Conservation (phyloP, 805 yeast genomes). For the Wickerhamiella hasegawae region DNA sequence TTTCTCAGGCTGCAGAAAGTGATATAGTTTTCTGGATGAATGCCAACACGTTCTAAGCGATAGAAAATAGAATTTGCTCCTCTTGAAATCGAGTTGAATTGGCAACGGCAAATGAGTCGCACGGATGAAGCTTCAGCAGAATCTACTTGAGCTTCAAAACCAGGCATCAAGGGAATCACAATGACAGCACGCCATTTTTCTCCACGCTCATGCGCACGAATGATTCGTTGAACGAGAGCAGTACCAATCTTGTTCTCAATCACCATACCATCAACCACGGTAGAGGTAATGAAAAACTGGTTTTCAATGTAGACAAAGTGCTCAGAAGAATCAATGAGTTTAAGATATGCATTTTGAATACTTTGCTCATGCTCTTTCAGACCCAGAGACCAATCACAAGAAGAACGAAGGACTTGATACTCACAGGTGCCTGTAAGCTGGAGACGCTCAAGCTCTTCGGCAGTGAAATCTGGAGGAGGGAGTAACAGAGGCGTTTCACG, state of each 20-base stretch:
- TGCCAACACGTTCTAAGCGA: constrained; percentile 59
- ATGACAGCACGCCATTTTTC: constrained; percentile 81
- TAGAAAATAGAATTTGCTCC: constrained; percentile 82
- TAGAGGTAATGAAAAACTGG: constrained; percentile 87
- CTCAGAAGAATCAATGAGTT: constrained; percentile 77
- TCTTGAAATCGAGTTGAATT: constrained; percentile 80
- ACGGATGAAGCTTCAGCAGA: constrained; percentile 89
- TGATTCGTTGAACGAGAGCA: constrained; percentile 92
- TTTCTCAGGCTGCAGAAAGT: constrained; percentile 84
- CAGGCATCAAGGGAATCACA: constrained; percentile 93
- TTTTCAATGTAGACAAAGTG: constrained; percentile 91
- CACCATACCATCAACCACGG: constrained; percentile 57
- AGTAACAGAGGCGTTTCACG: constrained; percentile 80
- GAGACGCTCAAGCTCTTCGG: constrained; percentile 46
- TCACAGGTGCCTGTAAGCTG: constrained; percentile 75
- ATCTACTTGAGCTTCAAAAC: constrained; percentile 86
- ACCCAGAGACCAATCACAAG: constrained; percentile 90
- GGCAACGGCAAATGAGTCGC: constrained; percentile 91
- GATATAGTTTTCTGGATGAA: constrained; percentile 77
- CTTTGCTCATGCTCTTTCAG: constrained; percentile 71
- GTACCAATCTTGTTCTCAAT: constrained; percentile 86
- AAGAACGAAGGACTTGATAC: constrained; percentile 73
- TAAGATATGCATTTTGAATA: constrained; percentile 83
- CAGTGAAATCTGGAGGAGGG: constrained; percentile 80
- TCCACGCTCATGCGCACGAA: constrained; percentile 65